phyloP scores from a whole-genome alignment of 148 eudicot species.

The Rhododendron kiyosumense region DNA sequence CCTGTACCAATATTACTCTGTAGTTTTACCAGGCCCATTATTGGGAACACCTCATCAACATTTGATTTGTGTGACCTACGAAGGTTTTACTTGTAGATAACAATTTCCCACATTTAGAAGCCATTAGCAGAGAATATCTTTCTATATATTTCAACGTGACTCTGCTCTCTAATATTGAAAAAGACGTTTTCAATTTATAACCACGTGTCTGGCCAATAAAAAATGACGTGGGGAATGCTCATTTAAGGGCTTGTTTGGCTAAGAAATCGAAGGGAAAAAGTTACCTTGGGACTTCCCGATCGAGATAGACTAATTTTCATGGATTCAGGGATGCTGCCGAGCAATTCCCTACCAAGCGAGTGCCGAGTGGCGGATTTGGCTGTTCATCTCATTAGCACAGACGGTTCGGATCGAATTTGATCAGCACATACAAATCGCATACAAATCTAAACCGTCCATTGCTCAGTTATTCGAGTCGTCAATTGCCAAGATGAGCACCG shows the following conservation, averaged over 20 bases:
- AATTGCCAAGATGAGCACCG: too few relatives aligned
- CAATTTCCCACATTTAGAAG: background rate
- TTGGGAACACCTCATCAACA: background rate
- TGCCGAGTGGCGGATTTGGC: too few relatives aligned
- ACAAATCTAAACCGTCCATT: too few relatives aligned
- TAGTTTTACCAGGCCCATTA: background rate
- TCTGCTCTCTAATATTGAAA: background rate
- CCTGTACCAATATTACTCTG: background rate
- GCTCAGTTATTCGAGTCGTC: too few relatives aligned
- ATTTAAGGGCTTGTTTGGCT: background rate
- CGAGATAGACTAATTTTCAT: too few relatives aligned
- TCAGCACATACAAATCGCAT: too few relatives aligned
- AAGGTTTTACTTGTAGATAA: background rate
- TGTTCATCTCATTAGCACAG: accelerated
- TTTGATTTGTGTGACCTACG: background rate
- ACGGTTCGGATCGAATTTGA: too few relatives aligned
- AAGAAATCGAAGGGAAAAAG: background rate
- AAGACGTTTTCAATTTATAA: background rate
- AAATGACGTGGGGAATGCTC: background rate
- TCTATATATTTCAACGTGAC: background rate
- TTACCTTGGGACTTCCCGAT: background rate
- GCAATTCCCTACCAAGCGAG: too few relatives aligned
- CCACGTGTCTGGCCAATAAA: background rate
- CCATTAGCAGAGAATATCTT: background rate
- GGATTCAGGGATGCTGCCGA: too few relatives aligned